A percentile compares a stretch with the other conserved stretches of the same genome.
phyloP scores from a whole-genome alignment of 2,329 filamentous ascomycete species.

The Orbilia blumenaviensis region DNA sequence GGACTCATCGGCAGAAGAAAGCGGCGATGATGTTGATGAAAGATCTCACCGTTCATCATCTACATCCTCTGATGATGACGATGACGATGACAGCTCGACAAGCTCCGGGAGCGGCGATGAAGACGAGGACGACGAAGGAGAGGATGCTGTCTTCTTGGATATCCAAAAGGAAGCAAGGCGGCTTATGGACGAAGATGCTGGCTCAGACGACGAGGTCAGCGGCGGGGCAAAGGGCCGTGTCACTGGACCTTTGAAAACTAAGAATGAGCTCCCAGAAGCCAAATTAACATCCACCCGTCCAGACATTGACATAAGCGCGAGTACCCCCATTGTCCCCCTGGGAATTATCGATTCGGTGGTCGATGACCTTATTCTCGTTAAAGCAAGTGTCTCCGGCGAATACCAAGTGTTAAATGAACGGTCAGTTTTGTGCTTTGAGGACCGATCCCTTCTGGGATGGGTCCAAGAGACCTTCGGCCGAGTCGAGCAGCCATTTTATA shows the following conservation, averaged over 20 bases:
- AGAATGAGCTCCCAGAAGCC: slow-evolving; percentile 75
- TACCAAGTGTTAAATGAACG: slow-evolving; percentile 85
- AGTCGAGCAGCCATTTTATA: slow-evolving; percentile 86
- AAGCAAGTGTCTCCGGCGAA: slow-evolving; percentile 79
- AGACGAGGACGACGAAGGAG: slow-evolving; percentile 65
- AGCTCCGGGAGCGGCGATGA: slow-evolving; percentile 68
- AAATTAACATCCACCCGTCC: slow-evolving; percentile 64
- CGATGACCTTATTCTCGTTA: slow-evolving; percentile 79
- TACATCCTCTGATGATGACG: slow-evolving; percentile 59
- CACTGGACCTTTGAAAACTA: slow-evolving; percentile 72
- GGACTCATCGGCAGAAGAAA: slow-evolving; percentile 77
- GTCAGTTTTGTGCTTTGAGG: slow-evolving; percentile 80
- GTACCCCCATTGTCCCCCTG: slow-evolving; percentile 79
- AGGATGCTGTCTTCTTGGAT: slow-evolving; percentile 72
- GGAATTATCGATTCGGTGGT: slow-evolving; percentile 80
- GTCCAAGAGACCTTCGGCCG: slow-evolving; percentile 87
- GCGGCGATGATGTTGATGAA: background rate
- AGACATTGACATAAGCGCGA: slow-evolving; percentile 77
- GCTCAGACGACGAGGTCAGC: slow-evolving; percentile 79
- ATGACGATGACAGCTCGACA: slow-evolving; percentile 57
- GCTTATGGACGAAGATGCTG: slow-evolving; percentile 82
- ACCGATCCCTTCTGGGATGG: slow-evolving; percentile 79
- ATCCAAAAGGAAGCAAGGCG: slow-evolving; percentile 82
- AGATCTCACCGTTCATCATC: slow-evolving; percentile 60
- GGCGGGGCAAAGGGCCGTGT: slow-evolving; percentile 62